Conservation (phyloP, 2,329 filamentous ascomycete species). For the Penicillium janthinellum region DNA sequence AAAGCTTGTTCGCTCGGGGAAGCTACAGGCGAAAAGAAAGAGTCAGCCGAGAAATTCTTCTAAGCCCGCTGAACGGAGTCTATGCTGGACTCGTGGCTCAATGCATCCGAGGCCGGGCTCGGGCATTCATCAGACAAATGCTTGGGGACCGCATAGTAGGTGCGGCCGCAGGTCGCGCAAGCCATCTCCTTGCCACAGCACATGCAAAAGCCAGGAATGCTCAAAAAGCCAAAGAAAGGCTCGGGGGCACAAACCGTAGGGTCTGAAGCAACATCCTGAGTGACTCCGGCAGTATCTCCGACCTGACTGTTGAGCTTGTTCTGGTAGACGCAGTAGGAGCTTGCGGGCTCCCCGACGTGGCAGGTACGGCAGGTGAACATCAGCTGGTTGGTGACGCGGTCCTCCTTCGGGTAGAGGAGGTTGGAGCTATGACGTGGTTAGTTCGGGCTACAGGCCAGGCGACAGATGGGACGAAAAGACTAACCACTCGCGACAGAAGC, state of each 20-base stretch:
- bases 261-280: constrained; percentile 94
- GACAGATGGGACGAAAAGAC: constrained; percentile 18
- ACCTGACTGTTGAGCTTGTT: constrained; percentile 89
- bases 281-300: constrained; percentile 94
- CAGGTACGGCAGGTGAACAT: constrained; percentile 97
- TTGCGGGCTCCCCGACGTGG: constrained; percentile 83
- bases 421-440: constrained; percentile 67
- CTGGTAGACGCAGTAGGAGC: constrained; percentile 90
- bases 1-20: constrained; percentile 82
- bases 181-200: constrained; percentile 61
- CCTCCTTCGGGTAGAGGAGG: constrained; percentile 96
- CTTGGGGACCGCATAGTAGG: constrained; percentile 13
- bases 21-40: constrained; percentile 61
- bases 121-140: constrained; percentile 21
- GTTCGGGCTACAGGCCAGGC: constrained; percentile 17
- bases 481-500: constrained; percentile 96
- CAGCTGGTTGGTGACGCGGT: constrained; percentile 77
- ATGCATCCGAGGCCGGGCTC: constrained; percentile 8
- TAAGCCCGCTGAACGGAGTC: constrained; percentile 13
- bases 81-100: constrained; percentile 2
- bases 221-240: not conserved
- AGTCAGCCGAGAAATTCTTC: constrained; percentile 36
- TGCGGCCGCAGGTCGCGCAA: constrained; percentile 56
- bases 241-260: constrained; percentile 84
- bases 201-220: constrained; percentile 51